These are phyloP conservation scores for Desmodesmus armatus DNA, from an alignment of 139 green algal species.

Conservation along the genomic window DNA sequence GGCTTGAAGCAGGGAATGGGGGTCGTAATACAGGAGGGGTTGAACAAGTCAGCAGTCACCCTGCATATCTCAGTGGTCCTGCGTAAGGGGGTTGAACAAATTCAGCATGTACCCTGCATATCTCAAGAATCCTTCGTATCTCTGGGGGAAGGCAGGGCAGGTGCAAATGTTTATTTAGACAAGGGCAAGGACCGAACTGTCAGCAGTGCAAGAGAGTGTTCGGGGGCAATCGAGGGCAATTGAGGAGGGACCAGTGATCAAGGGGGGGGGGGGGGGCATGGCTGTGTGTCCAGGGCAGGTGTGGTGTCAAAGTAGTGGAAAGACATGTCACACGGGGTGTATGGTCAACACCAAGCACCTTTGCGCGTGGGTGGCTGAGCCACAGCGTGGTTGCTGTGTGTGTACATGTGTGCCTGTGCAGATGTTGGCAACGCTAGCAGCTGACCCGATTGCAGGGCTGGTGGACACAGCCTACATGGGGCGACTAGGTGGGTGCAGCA, in stretches of 20 bases:
- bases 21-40: background rate
- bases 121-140: background rate
- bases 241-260: background rate
- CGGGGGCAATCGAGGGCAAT: background rate
- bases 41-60: too few species aligned
- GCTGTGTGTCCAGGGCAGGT: background rate
- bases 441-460: slow-evolving; percentile 79
- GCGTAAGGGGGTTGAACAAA: background rate
- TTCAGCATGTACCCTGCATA: background rate
- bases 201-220: too few species aligned
- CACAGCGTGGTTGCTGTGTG: background rate
- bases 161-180: background rate
- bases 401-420: slow-evolving; percentile 17
- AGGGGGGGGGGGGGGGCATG: too few species aligned
- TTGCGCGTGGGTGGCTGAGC: background rate
- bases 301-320: background rate
- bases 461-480: slow-evolving; percentile 82
- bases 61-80: background rate
- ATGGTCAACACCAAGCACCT: background rate
- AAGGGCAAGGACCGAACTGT: too few species aligned
- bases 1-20: background rate
- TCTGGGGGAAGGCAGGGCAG: background rate
- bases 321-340: background rate
- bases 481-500: slow-evolving; percentile 60
- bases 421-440: slow-evolving; percentile 73